phyloP scores from a whole-genome alignment of 805 yeast genomes.

The Saccharomycopsis vini region DNA sequence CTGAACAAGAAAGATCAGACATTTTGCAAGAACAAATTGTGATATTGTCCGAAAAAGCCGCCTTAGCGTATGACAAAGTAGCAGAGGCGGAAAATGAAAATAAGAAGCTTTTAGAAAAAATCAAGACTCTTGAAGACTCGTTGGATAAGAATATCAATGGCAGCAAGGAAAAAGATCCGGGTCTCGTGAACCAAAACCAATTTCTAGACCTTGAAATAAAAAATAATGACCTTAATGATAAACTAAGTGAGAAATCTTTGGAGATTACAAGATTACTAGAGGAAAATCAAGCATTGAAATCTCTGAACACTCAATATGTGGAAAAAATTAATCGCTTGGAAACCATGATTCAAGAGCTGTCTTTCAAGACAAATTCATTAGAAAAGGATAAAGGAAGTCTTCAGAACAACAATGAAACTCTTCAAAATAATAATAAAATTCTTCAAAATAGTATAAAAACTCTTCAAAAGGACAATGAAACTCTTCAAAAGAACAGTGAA shows the following conservation, averaged over 20 bases:
- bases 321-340: no score
- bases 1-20: constrained; percentile 19
- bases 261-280: constrained; percentile 5
- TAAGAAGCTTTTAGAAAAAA: constrained; percentile 13
- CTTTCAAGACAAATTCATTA: neutral
- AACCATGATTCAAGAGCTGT: no score
- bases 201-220: constrained; percentile 11
- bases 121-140: constrained; percentile 11
- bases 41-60: constrained; percentile 17
- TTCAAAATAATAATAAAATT: no score
- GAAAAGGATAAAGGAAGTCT: no score
- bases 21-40: constrained; percentile 18
- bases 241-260: neutral
- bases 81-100: constrained; percentile 16
- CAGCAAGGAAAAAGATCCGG: constrained; percentile 8
- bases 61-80: constrained; percentile 18
- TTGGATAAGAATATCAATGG: constrained; percentile 9
- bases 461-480: no score
- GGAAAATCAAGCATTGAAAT: constrained; percentile 6
- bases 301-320: neutral
- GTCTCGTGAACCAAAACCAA: no score
- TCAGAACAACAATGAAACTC: no score
- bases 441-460: no score
- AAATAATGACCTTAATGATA: constrained; percentile 7
- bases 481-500: no score